Conservation (phyloP, 2,329 filamentous ascomycete species). For the Emmonsia crescens region DNA sequence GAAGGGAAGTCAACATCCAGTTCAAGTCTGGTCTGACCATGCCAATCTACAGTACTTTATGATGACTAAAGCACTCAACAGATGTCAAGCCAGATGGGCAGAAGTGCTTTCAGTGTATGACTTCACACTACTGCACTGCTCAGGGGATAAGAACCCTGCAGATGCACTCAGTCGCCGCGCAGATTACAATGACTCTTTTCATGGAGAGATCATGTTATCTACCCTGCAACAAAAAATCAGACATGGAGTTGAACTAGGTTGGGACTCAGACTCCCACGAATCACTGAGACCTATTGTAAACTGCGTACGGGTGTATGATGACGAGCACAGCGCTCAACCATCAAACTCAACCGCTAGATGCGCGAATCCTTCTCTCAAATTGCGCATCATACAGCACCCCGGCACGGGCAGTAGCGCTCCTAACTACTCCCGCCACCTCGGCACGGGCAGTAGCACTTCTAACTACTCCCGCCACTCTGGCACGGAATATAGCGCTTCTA, state of each 20-base stretch:
- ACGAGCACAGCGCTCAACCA: too few relatives aligned
- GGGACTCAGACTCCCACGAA: not conserved
- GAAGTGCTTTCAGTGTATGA: slow-evolving; percentile 2
- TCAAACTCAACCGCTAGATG: too few relatives aligned
- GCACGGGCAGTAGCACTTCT: not conserved
- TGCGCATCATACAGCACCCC: not conserved
- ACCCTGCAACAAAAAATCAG: not conserved
- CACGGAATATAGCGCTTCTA: not conserved
- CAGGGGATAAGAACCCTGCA: slow-evolving; percentile 4
- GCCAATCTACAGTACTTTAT: slow-evolving; percentile 21
- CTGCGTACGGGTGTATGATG: too few relatives aligned
- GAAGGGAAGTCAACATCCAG: too few relatives aligned
- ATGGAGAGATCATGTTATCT: not conserved
- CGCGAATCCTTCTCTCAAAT: not conserved
- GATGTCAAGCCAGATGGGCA: slow-evolving; percentile 2
- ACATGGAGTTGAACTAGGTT: not conserved
- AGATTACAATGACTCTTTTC: not conserved
- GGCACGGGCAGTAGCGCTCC: not conserved
- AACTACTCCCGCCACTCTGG: not conserved
- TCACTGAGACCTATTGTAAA: too few relatives aligned
- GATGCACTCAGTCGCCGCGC: not conserved
- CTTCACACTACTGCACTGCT: slow-evolving; percentile 4
- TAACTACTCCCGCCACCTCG: not conserved
- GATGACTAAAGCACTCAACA: slow-evolving; percentile 3
- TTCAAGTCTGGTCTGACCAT: slow-evolving; percentile 20